Base-by-base conservation (phyloP, 495 filamentous ascomycete species). In the Xylaria flabelliformis region DNA sequence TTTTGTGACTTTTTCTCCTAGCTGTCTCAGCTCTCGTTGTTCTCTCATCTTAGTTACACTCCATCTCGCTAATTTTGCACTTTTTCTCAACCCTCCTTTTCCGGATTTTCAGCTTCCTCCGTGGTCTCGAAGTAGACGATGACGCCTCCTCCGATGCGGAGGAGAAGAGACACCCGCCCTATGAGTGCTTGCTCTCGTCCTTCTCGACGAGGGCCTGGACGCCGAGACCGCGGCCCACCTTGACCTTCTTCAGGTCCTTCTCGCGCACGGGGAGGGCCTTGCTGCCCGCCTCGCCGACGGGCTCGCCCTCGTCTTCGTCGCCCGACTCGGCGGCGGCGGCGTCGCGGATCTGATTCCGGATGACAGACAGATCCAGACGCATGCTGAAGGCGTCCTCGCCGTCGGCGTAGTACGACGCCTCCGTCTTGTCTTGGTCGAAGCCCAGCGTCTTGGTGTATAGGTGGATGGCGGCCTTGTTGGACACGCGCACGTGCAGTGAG, bases 351-450 rank as follows among this genome's bases (percentile, higher is more conserved):
- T 87, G 83, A 74, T 86, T 81, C 39, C 84, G 78, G 71, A 95
- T 86, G 67, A 86, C 85, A 39, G 85, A 83, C 55, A 99, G 85
- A 76, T 98, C 92, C 80, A 95, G 91, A 75, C 90, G 90, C 96
- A 99, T 99, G 74, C 90, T 91, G 78, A 91, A 97, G 46, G 96
- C 96, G 86, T 99, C 95, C 84, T 99, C 96, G 62, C 94, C 95
- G 82, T 98, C 96, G 51, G 96, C 96, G 79, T 99, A 99, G 89
- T 99, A 99, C 82, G 96, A 97, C 73, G 86, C 77, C 84, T 98
- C 96, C 17, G 93, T 89, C 82, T 94, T 96, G 73, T 97, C 94
- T 65, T 92, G 91, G 80, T 92, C 89, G 85, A 99, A 99, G 56
- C 93, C 91, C 1, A 99, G 88, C 1, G 95, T 98, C 76, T 97